Base-by-base conservation (phyloP, 2,329 filamentous ascomycete species). In the Beauveria varroae region DNA sequence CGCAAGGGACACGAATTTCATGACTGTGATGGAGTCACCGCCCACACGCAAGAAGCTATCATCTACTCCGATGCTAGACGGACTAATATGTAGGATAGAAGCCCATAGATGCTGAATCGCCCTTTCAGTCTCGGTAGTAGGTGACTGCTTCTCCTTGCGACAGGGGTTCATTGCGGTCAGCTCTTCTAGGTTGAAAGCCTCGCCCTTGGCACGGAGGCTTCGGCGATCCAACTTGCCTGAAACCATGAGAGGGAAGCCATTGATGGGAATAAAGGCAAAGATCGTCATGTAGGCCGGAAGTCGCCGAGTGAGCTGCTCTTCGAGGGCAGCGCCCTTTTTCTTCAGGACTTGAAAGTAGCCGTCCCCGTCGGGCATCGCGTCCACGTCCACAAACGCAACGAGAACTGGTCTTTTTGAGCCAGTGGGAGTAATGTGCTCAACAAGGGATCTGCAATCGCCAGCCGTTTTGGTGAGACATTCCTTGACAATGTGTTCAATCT, bases 31-130 rank as follows among this genome's bases (percentile, higher is more conserved):
- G 1, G 69, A 70, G 34, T 70, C 68, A 9, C 80, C 79, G 0
- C 79, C 79, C 0, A 80, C 72, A 0, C 71, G 73, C 64, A 81
- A 76, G 72, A 81, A 81, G 68, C 74, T 76, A 63, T 78, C 74
- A 0, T 72, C 67, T 0, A 72, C 68, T 1, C 73, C 69, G 51
- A 78, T 65, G 5, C 67, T 63, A 1, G 74, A 70, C 1, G 68
- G 53, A 14, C 74, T 70, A 0, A 70, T 64, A 7, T 71, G 71
- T 1, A 78, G 69, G 0, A 78, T 63, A 8, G 69, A 68, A 50
- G 66, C 65, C 76, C 76, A 78, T 9, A 74, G 64, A 18, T 69
- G 68, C 3, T 73, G 71, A 6, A 77, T 63, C 2, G 69, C 70
- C 51, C 67, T 68, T 57, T 78, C 75, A 67, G 73, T 72, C 1